These are phyloP conservation scores for Lentinula lateritia DNA, from an alignment of 768 basidiomycete species.

Conservation along the genomic window DNA sequence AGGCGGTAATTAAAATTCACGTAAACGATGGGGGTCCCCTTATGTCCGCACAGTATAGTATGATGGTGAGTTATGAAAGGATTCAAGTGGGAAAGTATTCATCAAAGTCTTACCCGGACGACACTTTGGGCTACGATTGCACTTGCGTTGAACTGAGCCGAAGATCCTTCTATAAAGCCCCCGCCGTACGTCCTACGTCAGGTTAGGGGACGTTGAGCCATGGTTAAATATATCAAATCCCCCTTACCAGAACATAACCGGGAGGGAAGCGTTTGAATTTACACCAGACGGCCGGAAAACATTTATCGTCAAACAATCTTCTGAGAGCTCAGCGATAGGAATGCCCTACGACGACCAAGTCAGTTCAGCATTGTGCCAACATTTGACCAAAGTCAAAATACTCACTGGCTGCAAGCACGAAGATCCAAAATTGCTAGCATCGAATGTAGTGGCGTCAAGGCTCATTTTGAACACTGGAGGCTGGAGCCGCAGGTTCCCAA, in stretches of 20 bases:
- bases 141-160: conserved; percentile 21
- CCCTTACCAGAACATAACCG: conserved; percentile 6
- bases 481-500: conserved; percentile 22
- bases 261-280: neutral
- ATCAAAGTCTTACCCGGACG: conserved; percentile 6
- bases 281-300: conserved; percentile 28
- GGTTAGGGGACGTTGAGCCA: neutral
- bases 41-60: neutral
- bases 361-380: neutral
- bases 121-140: conserved; percentile 14
- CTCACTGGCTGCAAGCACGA: conserved; percentile 24
- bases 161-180: conserved; percentile 22
- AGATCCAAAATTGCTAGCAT: conserved; percentile 23
- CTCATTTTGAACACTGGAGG: conserved; percentile 20
- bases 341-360: neutral
- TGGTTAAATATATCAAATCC: neutral
- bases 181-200: conserved; percentile 34
- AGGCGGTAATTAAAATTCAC: conserved; percentile 48
- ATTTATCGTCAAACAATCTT: conserved; percentile 38
- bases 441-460: conserved; percentile 17
- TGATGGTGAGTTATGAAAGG: neutral
- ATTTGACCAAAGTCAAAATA: neutral
- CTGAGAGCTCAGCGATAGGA: conserved; percentile 6
- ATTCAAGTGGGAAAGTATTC: neutral
- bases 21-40: conserved; percentile 39